These are phyloP conservation scores for Pilasporangium apinafurcum DNA, from an alignment of 352 stramenopile species.

Conservation along the genomic window DNA sequence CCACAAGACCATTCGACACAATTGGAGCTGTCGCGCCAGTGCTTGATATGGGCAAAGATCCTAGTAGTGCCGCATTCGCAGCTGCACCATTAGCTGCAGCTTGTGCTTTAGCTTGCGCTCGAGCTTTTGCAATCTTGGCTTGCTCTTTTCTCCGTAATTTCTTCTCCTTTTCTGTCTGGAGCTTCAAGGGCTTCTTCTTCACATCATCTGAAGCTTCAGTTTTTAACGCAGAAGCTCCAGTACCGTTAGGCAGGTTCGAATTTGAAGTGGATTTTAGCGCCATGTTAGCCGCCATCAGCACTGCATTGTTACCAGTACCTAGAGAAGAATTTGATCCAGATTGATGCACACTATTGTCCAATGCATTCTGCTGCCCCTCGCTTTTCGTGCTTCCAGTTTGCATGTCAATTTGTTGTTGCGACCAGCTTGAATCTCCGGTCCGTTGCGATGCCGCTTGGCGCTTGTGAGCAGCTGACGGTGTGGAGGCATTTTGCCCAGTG, in stretches of 20 bases:
- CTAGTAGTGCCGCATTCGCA: not conserved
- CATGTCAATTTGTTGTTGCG: not conserved
- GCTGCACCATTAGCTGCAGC: slow-evolving; percentile 12
- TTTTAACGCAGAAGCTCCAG: slow-evolving; percentile 2
- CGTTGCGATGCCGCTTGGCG: slow-evolving; percentile 6
- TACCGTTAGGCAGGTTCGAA: slow-evolving; percentile 1
- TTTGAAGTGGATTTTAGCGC: not conserved
- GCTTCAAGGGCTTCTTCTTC: slow-evolving; percentile 75
- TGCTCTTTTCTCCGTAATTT: slow-evolving; percentile 80
- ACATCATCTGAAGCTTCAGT: slow-evolving; percentile 5
- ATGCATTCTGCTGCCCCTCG: slow-evolving; percentile 4
- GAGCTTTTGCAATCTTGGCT: slow-evolving; percentile 69
- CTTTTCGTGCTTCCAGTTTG: slow-evolving; percentile 7
- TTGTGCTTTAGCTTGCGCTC: slow-evolving; percentile 65
- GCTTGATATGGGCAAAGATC: slow-evolving; percentile 6
- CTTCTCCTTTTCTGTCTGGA: slow-evolving; percentile 85
- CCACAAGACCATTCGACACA: slow-evolving; percentile 56
- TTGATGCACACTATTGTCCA: not conserved
- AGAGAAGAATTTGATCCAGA: not conserved
- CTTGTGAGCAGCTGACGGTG: slow-evolving; percentile 3
- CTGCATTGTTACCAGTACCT: not conserved
- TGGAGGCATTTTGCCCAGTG: not conserved
- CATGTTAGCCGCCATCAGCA: not conserved
- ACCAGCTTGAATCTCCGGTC: slow-evolving; percentile 2
- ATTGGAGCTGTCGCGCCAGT: slow-evolving; percentile 2